Base-by-base conservation (phyloP, 139 green algal genomes). In the Coelastrella sp. region DNA sequence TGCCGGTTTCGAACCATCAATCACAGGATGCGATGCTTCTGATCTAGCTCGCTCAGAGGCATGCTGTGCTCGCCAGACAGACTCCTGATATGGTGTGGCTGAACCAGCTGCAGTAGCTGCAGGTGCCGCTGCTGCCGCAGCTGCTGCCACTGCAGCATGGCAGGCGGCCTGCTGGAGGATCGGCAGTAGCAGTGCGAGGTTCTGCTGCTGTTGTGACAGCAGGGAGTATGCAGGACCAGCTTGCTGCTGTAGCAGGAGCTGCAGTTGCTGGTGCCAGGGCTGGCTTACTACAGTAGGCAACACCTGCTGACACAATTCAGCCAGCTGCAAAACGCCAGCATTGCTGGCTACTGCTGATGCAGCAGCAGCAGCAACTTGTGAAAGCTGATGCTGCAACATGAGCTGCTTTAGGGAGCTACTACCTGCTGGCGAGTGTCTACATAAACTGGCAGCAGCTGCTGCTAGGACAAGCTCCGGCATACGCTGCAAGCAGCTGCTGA, bases 1-100 rank as follows among this genome's bases (percentile, higher is more conserved):
- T 8, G 90, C 14, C 1, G 95, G 93, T 19, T 94, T 90, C 68
- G 96, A 81, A 81, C 90, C 93, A 84, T 97, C 94, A 0, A 97
- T n/a, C 3, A 88, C 90, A 4, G 95, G 89, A 84, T 98, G 96
- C 0, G 71, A 23, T 0, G 95, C 91, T 8, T 92, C 93, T 22
- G 23, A 82, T n/a, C 91, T 83, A 3, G 95, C 93, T 3, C 92
- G 82, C 68, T 96, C 94, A 71, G 92, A 61, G 3, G 95, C 95
- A 10, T 93, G 90, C 5, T 71, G 75, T 23, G 89, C 84, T 5
- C 95, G 90, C 94, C 94, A 97, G 85, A 77, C 92, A 4, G 94
- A 96, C 59, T 93, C 74, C 92, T 97, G 93, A 73, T 93, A 80
- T 47, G 94, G 71, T 32, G 83, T 94, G 66, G 89, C 92, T 73